Conservation (phyloP, 768 basidiomycete species). For the Boletales sp. region DNA sequence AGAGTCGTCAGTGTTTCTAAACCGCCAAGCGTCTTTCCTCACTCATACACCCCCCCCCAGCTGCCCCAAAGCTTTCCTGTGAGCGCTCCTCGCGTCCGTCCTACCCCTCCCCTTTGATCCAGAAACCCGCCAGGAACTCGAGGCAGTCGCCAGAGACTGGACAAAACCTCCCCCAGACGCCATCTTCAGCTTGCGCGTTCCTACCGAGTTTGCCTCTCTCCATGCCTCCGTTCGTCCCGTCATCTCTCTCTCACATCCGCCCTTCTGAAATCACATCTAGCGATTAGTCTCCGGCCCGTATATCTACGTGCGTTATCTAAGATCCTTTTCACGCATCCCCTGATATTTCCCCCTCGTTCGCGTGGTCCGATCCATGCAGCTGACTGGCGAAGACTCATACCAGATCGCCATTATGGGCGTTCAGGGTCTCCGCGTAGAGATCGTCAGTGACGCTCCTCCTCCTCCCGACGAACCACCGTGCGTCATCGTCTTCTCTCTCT, state of each 20-base stretch:
- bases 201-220: constrained; percentile 83
- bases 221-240: constrained; percentile 67
- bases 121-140: constrained; percentile 60
- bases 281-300: constrained; percentile 78
- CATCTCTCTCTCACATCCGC: constrained; percentile 8
- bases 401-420: constrained; percentile 85
- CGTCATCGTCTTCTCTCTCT: constrained; percentile 13
- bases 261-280: constrained; percentile 38
- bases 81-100: constrained; percentile 20
- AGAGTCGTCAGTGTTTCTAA: constrained; percentile 45
- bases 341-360: constrained; percentile 9
- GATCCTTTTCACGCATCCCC: constrained; percentile 9
- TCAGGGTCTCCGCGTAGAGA: constrained; percentile 80
- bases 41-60: constrained; percentile 32
- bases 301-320: constrained; percentile 61
- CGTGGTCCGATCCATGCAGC: constrained; percentile 38
- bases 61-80: constrained; percentile 68
- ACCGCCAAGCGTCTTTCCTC: neutral
- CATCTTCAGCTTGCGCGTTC: constrained; percentile 71
- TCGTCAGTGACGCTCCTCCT: constrained; percentile 80
- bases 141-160: constrained; percentile 79
- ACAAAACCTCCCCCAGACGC: constrained; percentile 81
- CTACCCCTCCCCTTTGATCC: neutral
- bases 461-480: constrained; percentile 83
- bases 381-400: constrained; percentile 83